Conservation (phyloP, 73 alveolate genomes). For the Paramecium tetraurelia region DNA sequence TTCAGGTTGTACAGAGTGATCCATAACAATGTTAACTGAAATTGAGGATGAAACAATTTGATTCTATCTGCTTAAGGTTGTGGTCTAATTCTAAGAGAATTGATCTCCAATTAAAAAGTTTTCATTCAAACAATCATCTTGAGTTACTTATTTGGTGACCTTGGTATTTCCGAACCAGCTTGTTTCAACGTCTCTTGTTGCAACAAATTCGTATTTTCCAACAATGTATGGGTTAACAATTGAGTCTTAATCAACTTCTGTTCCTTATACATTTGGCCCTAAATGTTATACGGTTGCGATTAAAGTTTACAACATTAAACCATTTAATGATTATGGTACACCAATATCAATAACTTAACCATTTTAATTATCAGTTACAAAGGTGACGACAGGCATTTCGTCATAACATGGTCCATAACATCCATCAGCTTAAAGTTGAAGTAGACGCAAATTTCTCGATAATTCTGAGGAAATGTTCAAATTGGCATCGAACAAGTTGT, state of each 20-base stretch:
- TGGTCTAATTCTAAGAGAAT: not conserved
- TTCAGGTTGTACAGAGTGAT: not conserved
- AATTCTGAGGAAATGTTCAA: not conserved
- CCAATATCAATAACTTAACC: not conserved
- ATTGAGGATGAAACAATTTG: not conserved
- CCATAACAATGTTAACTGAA: not conserved
- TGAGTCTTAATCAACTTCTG: not conserved
- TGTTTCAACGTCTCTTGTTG: not conserved
- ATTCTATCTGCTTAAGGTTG: not conserved
- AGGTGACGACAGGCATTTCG: not conserved
- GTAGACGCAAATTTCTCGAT: not conserved
- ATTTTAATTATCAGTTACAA: not conserved
- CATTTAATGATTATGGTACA: not conserved
- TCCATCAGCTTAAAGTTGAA: not conserved
- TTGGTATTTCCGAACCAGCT: not conserved
- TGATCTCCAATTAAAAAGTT: not conserved
- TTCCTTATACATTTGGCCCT: not conserved
- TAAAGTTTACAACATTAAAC: not conserved
- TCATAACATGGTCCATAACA: not conserved
- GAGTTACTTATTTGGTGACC: not conserved
- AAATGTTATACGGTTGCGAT: not conserved
- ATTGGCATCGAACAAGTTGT: not conserved
- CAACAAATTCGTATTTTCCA: not conserved
- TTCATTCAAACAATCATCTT: not conserved
- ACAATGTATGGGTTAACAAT: not conserved